Evolutionary conservation across 2,329 filamentous ascomycete species (phyloP).

Genomic region (Penicillium digitatum): DNA sequence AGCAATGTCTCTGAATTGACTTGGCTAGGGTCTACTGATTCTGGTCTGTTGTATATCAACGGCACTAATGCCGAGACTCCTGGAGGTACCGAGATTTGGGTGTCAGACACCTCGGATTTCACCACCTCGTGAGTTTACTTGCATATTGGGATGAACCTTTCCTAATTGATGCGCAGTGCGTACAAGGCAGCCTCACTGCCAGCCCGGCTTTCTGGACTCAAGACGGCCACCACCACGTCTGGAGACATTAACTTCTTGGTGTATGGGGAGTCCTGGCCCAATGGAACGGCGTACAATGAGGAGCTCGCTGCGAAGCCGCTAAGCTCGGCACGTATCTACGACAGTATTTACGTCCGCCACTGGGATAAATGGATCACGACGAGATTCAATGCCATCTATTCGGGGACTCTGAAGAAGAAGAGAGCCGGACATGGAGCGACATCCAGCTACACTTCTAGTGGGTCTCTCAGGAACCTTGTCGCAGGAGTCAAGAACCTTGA

Average conservation of each 20-base stretch:
- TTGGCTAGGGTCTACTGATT: constrained; percentile 69
- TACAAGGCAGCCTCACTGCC: constrained; percentile 40
- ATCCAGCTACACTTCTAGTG: constrained; percentile 40
- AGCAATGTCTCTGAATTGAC: constrained; percentile 64
- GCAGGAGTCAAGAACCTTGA: constrained; percentile 44
- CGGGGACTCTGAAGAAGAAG: constrained; percentile 55
- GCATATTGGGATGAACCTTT: background rate
- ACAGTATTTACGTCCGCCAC: constrained; percentile 71
- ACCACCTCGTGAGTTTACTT: constrained; percentile 26
- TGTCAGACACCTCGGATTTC: constrained; percentile 35
- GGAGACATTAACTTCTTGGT: constrained; percentile 52
- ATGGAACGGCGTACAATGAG: constrained; percentile 66
- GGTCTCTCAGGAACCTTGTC: constrained; percentile 53
- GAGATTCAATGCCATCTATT: constrained; percentile 69
- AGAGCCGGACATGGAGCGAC: constrained; percentile 35
- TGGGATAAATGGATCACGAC: constrained; percentile 74
- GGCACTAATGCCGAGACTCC: constrained; percentile 39
- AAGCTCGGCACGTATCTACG: constrained; percentile 68
- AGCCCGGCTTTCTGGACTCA: constrained; percentile 39
- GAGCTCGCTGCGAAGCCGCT: constrained; percentile 56
- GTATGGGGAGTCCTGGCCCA: constrained; percentile 60
- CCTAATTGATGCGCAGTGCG: constrained; percentile 18
- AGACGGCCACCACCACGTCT: constrained; percentile 32
- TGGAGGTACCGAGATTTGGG: constrained; percentile 40
- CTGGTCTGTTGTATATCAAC: constrained; percentile 56